Base-by-base conservation (phyloP, 371 early-diverging fungal species). In the Gilbertella persicaria region DNA sequence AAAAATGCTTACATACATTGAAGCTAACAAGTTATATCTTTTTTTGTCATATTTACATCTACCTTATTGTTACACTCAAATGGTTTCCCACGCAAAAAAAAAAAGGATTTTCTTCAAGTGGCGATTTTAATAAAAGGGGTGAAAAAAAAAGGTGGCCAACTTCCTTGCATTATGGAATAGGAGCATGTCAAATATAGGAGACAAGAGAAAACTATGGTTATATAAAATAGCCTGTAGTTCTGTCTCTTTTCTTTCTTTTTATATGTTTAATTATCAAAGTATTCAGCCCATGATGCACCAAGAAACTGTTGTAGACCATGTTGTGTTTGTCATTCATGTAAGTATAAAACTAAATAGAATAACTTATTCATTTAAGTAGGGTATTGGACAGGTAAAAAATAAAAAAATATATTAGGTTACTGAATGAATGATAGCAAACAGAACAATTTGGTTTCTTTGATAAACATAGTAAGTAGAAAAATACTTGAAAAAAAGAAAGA, bases 321-420 rank as follows among this genome's bases (percentile, higher is more conserved):
- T 78, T 13, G 66, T 69, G 20, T 84, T 83, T 63, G 79, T 86
- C 9, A 79, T 86, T 33, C 87, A 86, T 61, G 75, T 60, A 75
- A 59, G 62, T 50, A 48, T 16, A 36, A 4, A 28, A 28, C 9
- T 28, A 28, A 6, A 12, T 33, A 33, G 23, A 24, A 12, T 23
- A n/a, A 25, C 43, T 21, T 41, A 33, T 39, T 14, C 21, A 28
- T 37, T 19, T 29, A 19, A 30, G 40, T 52, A 75, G 75, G 87
- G 87, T 30, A 86, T 86, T 76, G 87, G 87, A n/a, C 75, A 79
- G 56, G 75, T 71, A 60, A 49, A 41, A 24, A 26, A 10, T 29
- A 8, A 39, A 36, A 40, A 42, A 35, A 28, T 20, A 44, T 7
- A 20, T 35, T n/a, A 43, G 21, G 17, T 19, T 21, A 14, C 4